Evolutionary conservation across 1,284 basidiomycete genomes (phyloP).

Genomic region (Rhodofomes roseus): DNA sequence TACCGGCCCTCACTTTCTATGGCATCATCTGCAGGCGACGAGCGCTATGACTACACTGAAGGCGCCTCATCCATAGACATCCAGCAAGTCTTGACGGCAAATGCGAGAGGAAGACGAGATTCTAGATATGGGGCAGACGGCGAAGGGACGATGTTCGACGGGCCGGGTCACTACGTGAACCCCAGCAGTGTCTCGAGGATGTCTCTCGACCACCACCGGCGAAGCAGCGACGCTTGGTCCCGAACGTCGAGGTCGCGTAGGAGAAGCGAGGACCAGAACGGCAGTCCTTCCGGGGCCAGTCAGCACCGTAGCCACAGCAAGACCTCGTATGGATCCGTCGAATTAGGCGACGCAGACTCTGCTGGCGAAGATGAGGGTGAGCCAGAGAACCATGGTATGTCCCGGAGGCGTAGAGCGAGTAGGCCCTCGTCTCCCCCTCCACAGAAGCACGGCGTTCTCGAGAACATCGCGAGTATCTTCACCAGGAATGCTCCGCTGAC

Average conservation of each 20-base stretch:
- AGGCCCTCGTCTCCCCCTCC: conserved; percentile 39
- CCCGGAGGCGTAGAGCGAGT: conserved; percentile 17
- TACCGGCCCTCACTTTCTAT: neutral
- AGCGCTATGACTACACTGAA: conserved; percentile 70
- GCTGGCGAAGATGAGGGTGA: conserved; percentile 13
- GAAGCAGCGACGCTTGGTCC: conserved; percentile 57
- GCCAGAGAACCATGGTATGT: conserved; percentile 21
- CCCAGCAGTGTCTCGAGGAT: conserved; percentile 78
- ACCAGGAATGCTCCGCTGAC: conserved; percentile 38
- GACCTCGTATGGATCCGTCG: conserved; percentile 34
- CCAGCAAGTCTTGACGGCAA: conserved; percentile 46
- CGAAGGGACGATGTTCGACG: conserved; percentile 70
- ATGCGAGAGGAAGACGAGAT: conserved; percentile 50
- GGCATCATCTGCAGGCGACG: neutral
- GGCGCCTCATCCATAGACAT: conserved; percentile 78
- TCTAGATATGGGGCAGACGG: conserved; percentile 62
- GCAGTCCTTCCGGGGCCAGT: conserved; percentile 25
- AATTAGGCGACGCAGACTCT: conserved; percentile 14
- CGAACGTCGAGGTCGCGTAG: conserved; percentile 38
- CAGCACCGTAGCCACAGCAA: conserved; percentile 38
- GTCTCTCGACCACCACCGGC: conserved; percentile 54
- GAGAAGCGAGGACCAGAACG: conserved; percentile 43
- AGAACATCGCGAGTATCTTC: conserved; percentile 70
- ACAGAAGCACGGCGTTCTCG: conserved; percentile 48
- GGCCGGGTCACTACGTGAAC: conserved; percentile 65